phyloP scores from a whole-genome alignment of 2,329 filamentous ascomycete genomes.

The Alternaria ethzedia region DNA sequence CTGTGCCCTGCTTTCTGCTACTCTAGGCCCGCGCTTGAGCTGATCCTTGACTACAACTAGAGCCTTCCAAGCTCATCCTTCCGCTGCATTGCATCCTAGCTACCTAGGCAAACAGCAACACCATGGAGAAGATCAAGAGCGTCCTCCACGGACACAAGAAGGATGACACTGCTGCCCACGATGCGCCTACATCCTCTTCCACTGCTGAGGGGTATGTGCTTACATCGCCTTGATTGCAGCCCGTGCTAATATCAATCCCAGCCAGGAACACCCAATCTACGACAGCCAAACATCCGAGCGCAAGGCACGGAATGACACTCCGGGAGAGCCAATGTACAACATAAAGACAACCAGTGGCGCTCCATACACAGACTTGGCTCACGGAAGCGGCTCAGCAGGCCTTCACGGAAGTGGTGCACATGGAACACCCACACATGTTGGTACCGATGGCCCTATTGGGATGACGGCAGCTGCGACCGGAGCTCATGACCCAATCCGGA shows the following conservation, averaged over 20 bases:
- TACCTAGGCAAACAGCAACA: constrained; percentile 4
- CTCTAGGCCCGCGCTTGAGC: constrained; percentile 10
- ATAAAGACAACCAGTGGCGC: constrained; percentile 16
- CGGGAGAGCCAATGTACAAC: constrained; percentile 4
- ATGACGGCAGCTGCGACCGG: background rate
- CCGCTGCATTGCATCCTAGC: constrained; percentile 9
- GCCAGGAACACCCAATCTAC: constrained; percentile 35
- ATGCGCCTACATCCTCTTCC: constrained; percentile 22
- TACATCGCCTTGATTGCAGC: background rate
- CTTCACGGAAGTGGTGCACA: constrained; percentile 8
- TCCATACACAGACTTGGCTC: constrained; percentile 16
- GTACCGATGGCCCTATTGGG: constrained; percentile 12
- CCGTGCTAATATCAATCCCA: constrained; percentile 6
- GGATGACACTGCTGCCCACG: constrained; percentile 35
- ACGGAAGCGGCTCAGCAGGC: constrained; percentile 7
- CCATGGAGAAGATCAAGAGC: constrained; percentile 56
- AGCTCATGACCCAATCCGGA: background rate
- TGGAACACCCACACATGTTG: constrained; percentile 6
- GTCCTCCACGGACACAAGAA: constrained; percentile 45
- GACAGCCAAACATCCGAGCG: constrained; percentile 32
- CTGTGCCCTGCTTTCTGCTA: constrained; percentile 32
- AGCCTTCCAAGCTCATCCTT: constrained; percentile 5
- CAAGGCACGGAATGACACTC: constrained; percentile 4
- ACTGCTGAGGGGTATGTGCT: constrained; percentile 13
- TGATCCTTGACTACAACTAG: constrained; percentile 12